Evolutionary conservation across 805 yeast genomes (phyloP), one percentile per base, ranked within the genome.

Genomic region (Barnettozyma vustinii): DNA sequence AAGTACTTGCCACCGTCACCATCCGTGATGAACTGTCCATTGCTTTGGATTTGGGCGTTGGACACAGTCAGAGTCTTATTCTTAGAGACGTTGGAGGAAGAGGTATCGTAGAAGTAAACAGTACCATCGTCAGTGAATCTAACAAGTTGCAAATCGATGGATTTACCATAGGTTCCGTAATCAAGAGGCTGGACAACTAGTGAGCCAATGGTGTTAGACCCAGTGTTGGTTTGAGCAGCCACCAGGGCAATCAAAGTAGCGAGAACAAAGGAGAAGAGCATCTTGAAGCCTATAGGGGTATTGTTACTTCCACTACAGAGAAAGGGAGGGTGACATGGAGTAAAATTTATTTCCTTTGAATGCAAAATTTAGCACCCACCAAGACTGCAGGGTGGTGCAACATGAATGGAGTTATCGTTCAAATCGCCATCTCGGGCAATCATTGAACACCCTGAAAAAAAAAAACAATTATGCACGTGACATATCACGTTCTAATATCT

Each of bases 131-230:
- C 37, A 13, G 39, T 43, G 40, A 45, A 57, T 30, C 56, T 46
- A 1, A 59, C 40, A 1, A 42, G 51, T 39, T 53, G 56, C 18
- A 48, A 44, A 45, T 57, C 61, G 30, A 59, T 56, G 12, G 51
- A 40, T 8, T 46, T 45, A 5, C 53, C 51, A 39, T 54, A 59
- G 8, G 36, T 42, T 4, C 27, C 48, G 26, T 57, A 57, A 40
- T 57, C 58, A 12, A 59, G 7, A 1, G 62, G 61, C 9, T 45
- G 42, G 10, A 54, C 53, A 7, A 47, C 52, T 1, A 57, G 30
- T 4, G 60, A 45, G 21, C 57, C 60, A 27, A 58, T 52, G 21
- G 37, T 21, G 7, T 12, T 18, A n/a, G 47, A 40, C 15, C 36
- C 41, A 12, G 37, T 25, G 27, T 40, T 40, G 9, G 41, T 18